Evolutionary conservation across 2,329 filamentous ascomycete species (phyloP).

Genomic region (Fusarium transvaalense): DNA sequence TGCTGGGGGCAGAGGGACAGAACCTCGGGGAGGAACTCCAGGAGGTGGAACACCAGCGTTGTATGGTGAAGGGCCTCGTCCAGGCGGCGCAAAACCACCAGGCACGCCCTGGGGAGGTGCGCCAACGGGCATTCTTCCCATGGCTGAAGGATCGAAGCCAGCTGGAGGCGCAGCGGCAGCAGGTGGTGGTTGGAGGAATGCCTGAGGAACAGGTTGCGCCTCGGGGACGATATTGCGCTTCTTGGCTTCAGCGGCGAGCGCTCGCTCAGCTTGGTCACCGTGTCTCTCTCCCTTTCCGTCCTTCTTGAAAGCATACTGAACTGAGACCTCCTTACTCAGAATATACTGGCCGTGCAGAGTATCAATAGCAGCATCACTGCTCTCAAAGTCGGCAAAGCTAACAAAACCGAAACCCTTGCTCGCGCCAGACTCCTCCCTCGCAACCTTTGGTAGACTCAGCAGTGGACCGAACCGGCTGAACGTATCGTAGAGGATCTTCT

Average conservation of each 20-base stretch:
- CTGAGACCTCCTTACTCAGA: slow-evolving; percentile 95
- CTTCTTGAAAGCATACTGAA: slow-evolving; percentile 99
- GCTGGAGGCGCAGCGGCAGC: slow-evolving; percentile 45
- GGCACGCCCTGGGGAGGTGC: slow-evolving; percentile 54
- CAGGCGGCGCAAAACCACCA: slow-evolving; percentile 55
- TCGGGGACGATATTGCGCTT: slow-evolving; percentile 92
- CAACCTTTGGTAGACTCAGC: slow-evolving; percentile 87
- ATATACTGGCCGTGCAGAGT: slow-evolving; percentile 98
- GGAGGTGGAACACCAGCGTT: slow-evolving; percentile 47
- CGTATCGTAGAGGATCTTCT: slow-evolving; percentile 94
- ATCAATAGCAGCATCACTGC: slow-evolving; percentile 88
- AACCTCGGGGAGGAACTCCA: slow-evolving; percentile 47
- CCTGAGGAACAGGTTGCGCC: slow-evolving; percentile 79
- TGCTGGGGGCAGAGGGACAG: slow-evolving; percentile 60
- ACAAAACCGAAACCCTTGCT: slow-evolving; percentile 98
- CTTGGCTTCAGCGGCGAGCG: slow-evolving; percentile 91
- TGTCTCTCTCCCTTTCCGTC: slow-evolving; percentile 97
- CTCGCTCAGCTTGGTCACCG: slow-evolving; percentile 92
- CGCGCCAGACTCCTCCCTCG: slow-evolving; percentile 86
- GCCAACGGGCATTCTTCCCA: slow-evolving; percentile 48
- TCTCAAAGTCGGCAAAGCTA: slow-evolving; percentile 92
- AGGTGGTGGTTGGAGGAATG: slow-evolving; percentile 66
- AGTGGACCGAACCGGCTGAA: slow-evolving; percentile 93
- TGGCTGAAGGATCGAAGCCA: slow-evolving; percentile 55
- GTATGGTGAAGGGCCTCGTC: slow-evolving; percentile 54